Evolutionary conservation across 1,284 basidiomycete genomes (phyloP).

Genomic region (Grifola frondosa): DNA sequence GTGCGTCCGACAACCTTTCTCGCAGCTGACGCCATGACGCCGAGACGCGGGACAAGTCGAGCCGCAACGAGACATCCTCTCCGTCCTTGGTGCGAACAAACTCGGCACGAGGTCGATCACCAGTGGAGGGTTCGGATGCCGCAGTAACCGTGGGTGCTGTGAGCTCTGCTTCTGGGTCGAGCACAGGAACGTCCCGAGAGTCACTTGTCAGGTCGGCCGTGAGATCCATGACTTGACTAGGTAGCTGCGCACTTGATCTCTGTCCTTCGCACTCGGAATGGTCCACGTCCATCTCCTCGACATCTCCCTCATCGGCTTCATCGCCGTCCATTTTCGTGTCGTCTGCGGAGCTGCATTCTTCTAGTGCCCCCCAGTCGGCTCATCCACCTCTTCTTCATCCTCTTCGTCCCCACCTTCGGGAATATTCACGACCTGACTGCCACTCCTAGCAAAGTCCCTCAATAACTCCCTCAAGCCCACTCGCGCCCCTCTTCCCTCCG

Average conservation of each 20-base stretch:
- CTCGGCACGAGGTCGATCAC: conserved; percentile 36
- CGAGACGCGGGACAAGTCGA: conserved; percentile 45
- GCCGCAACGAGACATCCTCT: conserved; percentile 43
- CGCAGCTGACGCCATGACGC: conserved; percentile 35
- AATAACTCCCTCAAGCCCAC: conserved; percentile 45
- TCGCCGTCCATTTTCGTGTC: conserved; percentile 18
- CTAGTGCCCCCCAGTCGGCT: conserved; percentile 4
- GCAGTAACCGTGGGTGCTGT: no score
- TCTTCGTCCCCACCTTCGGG: conserved; percentile 21
- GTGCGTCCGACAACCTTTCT: conserved; percentile 2
- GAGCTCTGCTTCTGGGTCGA: conserved; percentile 7
- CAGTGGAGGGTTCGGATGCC: conserved; percentile 4
- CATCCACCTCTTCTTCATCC: conserved; percentile 12
- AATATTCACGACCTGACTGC: conserved; percentile 32
- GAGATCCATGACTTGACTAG: conserved; percentile 23
- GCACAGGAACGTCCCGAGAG: conserved; percentile 19
- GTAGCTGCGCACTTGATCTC: not conserved
- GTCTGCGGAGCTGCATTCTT: conserved; percentile 5
- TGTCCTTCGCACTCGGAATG: not conserved
- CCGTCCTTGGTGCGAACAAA: conserved; percentile 41
- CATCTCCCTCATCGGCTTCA: conserved; percentile 7
- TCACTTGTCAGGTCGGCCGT: no score
- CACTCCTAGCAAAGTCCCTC: conserved; percentile 51
- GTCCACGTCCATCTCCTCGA: not conserved
- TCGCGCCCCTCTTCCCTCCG: conserved; percentile 25